These are phyloP conservation scores for Phytophthora sansomeana DNA, from an alignment of 352 stramenopile species.

Conservation along the genomic window DNA sequence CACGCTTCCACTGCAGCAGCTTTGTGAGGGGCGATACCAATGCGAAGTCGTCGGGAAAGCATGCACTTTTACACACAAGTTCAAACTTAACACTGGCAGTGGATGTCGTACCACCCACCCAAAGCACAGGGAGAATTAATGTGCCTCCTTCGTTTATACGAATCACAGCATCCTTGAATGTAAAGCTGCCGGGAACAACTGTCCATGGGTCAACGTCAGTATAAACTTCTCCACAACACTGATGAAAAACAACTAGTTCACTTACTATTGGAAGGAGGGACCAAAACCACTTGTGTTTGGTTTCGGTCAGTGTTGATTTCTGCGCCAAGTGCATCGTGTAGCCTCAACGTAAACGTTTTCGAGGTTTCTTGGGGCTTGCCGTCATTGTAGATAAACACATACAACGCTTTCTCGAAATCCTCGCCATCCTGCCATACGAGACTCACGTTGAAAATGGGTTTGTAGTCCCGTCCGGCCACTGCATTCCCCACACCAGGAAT, in stretches of 20 bases:
- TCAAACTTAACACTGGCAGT: constrained; percentile 53
- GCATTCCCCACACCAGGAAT: constrained; percentile 50
- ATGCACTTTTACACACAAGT: constrained; percentile 56
- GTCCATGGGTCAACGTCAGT: not conserved
- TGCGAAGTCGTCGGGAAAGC: constrained; percentile 47
- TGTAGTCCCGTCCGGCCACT: constrained; percentile 62
- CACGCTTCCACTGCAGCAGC: constrained; percentile 56
- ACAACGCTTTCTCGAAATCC: constrained; percentile 71
- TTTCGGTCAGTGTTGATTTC: constrained; percentile 61
- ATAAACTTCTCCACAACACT: not conserved
- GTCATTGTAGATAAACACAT: constrained; percentile 73
- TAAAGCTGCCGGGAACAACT: constrained; percentile 66
- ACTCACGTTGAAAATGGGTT: constrained; percentile 69
- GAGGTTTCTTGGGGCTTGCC: constrained; percentile 50
- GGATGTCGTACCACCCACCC: constrained; percentile 62
- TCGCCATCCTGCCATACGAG: constrained; percentile 83
- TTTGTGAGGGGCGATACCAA: constrained; percentile 41
- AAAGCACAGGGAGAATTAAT: constrained; percentile 63
- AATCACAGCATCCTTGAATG: constrained; percentile 50
- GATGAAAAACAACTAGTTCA: not conserved
- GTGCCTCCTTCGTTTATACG: constrained; percentile 41
- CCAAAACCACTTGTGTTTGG: constrained; percentile 53
- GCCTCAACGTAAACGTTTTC: constrained; percentile 62
- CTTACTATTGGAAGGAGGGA: constrained; percentile 64
- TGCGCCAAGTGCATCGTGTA: constrained; percentile 68